Percentiles rank a stretch among this genome's conserved stretches.
Evolutionary conservation across 495 filamentous ascomycete genomes (phyloP).

Genomic region (Talaromyces stipitatus): DNA sequence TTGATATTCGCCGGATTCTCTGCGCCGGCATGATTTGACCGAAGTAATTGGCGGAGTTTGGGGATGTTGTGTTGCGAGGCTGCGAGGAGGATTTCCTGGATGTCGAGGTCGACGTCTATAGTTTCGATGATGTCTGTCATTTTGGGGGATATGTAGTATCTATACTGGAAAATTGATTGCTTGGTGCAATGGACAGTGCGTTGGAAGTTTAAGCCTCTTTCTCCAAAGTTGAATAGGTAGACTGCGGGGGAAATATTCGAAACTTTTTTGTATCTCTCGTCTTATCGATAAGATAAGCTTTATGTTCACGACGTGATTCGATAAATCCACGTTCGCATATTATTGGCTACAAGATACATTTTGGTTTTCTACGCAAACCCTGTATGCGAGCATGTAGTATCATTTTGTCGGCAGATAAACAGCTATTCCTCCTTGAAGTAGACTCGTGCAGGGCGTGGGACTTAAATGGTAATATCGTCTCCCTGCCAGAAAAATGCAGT

Average conservation of each 20-base stretch:
- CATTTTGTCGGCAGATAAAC: no score
- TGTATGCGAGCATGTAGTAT: no score
- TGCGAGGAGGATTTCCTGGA: constrained; percentile 62
- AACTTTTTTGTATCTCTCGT: background rate
- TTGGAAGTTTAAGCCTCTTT: no score
- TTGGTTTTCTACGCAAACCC: no score
- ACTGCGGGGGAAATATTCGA: background rate
- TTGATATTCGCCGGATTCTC: constrained; percentile 62
- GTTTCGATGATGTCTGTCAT: constrained; percentile 2
- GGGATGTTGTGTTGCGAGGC: constrained; percentile 75
- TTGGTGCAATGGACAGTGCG: no score
- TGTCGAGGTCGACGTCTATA: constrained; percentile 31
- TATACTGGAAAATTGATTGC: no score
- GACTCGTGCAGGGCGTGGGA: no score
- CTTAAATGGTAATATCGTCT: no score
- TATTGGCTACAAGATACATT: no score
- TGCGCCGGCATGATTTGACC: constrained; percentile 37
- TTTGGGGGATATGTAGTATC: background rate
- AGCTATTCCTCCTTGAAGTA: no score
- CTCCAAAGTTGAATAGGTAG: background rate
- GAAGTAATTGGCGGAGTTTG: constrained; percentile 66
- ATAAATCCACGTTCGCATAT: no score
- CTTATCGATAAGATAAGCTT: background rate
- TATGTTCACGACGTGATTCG: background rate
- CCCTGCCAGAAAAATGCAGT: no score